These are phyloP conservation scores for Astraeus odoratus DNA, from an alignment of 768 basidiomycete genomes.

Conservation along the genomic window DNA sequence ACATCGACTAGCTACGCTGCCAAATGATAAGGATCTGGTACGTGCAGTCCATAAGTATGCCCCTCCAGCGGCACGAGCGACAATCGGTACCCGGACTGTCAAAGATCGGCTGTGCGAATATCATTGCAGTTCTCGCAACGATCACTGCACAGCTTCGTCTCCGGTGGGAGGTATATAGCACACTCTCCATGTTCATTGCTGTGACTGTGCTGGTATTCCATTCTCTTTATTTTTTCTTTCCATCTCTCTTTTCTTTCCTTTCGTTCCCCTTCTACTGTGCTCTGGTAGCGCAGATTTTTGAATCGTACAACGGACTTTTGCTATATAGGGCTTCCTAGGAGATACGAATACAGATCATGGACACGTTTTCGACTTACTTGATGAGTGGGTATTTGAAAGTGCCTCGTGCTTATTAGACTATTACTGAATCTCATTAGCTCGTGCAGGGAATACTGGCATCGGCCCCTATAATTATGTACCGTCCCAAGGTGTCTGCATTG, in stretches of 20 bases:
- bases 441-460: conserved; percentile 1
- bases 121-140: not conserved
- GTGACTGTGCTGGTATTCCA: not conserved
- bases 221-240: conserved; percentile 1
- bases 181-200: not conserved
- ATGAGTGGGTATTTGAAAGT: not conserved
- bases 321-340: not conserved
- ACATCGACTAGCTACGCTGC: no score
- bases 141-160: conserved; percentile 2
- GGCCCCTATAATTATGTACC: conserved; percentile 36
- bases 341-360: not conserved
- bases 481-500: conserved; percentile 28
- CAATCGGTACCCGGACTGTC: not conserved
- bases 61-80: no score
- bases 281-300: conserved; percentile 6
- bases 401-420: not conserved
- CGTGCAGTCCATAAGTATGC: no score
- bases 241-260: not conserved
- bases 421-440: not conserved
- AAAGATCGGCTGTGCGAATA: not conserved
- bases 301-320: not conserved
- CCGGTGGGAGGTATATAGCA: not conserved
- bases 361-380: not conserved
- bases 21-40: no score
- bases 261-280: conserved; percentile 1